Percentiles rank a stretch among this genome's conserved stretches.
phyloP scores from a whole-genome alignment of 495 filamentous ascomycete genomes.

The Immersiella caudata region DNA sequence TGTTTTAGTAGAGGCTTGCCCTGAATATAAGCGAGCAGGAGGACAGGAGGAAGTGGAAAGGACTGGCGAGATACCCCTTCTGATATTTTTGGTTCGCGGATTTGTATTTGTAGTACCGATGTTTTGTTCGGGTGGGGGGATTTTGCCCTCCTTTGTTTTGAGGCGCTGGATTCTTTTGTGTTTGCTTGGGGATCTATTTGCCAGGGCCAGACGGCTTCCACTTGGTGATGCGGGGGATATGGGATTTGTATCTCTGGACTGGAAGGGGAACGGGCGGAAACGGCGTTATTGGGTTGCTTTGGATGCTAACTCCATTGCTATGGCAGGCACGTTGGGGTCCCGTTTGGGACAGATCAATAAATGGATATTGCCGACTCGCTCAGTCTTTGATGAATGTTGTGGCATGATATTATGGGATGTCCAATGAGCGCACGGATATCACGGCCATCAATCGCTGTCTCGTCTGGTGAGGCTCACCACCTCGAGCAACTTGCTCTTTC shows the following conservation, averaged over 20 bases:
- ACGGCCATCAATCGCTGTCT: no score
- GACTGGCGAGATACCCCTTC: conserved; percentile 21
- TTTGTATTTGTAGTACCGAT: conserved; percentile 5
- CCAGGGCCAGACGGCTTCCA: conserved; percentile 4
- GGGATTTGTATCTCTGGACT: neutral
- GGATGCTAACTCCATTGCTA: neutral
- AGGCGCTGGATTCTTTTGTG: conserved; percentile 7
- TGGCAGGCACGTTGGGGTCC: neutral
- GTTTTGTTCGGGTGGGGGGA: neutral
- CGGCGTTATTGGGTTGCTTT: conserved; percentile 6
- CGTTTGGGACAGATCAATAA: conserved; percentile 1
- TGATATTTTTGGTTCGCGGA: conserved; percentile 8
- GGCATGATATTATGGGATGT: no score
- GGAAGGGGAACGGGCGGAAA: neutral
- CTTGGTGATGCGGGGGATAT: neutral
- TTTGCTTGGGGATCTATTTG: conserved; percentile 4
- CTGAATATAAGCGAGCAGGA: neutral
- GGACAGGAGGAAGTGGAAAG: neutral
- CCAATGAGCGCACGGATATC: no score
- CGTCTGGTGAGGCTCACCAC: neutral
- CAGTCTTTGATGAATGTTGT: no score
- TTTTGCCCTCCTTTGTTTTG: neutral
- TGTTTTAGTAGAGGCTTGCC: neutral
- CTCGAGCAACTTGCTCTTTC: neutral
- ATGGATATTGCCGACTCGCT: neutral